Evolutionary conservation across 75 land plant genomes (phyloP).

Genomic region (Ceratopteris richardii): DNA sequence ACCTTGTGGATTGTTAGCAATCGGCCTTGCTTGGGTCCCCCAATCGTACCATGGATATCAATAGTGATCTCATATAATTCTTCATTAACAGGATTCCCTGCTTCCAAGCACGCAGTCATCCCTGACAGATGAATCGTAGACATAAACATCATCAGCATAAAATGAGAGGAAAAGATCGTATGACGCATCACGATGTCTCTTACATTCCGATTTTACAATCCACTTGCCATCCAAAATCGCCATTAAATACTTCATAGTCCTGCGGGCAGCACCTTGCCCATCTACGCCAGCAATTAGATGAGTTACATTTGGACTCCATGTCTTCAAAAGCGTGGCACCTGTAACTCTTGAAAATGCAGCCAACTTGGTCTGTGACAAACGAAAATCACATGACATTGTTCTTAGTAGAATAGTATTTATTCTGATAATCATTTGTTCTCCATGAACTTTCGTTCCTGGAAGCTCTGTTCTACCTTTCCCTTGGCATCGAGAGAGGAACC

Average conservation of each 20-base stretch:
- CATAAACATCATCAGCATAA: no score
- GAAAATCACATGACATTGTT: no score
- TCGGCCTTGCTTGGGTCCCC: conserved; percentile 60
- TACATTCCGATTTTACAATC: conserved; percentile 60
- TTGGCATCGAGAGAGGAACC: conserved; percentile 62
- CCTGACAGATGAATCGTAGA: conserved; percentile 27
- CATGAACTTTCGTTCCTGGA: no score
- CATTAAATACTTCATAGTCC: conserved; percentile 68
- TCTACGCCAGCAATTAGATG: conserved; percentile 80
- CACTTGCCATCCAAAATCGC: conserved; percentile 73
- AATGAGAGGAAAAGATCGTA: no score
- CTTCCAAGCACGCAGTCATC: conserved; percentile 49
- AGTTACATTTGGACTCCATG: conserved; percentile 53
- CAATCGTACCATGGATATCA: conserved; percentile 52
- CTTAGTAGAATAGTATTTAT: no score
- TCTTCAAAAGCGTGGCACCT: conserved; percentile 32
- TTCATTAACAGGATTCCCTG: conserved; percentile 42
- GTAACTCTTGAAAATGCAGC: conserved; percentile 41
- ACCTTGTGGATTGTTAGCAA: conserved; percentile 46
- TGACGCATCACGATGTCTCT: no score
- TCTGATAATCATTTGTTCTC: no score
- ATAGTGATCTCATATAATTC: conserved; percentile 35
- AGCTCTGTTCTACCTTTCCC: conserved; percentile 82
- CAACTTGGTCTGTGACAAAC: conserved; percentile 57
- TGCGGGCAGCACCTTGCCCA: conserved; percentile 56